These are phyloP conservation scores for Excoecaria cochinchinensis DNA, from an alignment of 345 rosid species.

Conservation along the genomic window DNA sequence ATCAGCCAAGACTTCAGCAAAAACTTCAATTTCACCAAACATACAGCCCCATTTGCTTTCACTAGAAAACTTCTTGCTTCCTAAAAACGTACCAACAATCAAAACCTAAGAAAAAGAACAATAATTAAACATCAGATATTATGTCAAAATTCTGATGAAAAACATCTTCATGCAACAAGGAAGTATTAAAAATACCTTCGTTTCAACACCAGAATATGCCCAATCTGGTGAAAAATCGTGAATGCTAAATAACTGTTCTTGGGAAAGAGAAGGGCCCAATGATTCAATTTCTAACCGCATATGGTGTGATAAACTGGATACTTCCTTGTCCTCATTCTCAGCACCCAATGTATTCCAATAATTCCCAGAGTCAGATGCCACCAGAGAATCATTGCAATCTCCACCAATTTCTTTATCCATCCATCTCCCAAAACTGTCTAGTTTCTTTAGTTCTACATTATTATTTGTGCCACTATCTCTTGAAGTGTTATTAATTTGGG, in stretches of 20 bases:
- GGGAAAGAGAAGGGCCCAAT: constrained; percentile 74
- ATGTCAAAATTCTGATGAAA: background rate
- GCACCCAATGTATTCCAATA: constrained; percentile 64
- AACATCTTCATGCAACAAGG: constrained; percentile 1
- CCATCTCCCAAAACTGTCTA: constrained; percentile 89
- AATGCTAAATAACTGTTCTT: constrained; percentile 78
- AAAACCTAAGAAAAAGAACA: constrained; percentile 41
- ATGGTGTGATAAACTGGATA: constrained; percentile 60
- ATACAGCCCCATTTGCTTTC: constrained; percentile 58
- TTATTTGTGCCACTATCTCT: constrained; percentile 30
- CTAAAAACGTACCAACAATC: constrained; percentile 52
- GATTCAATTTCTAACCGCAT: constrained; percentile 59
- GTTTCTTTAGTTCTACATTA: constrained; percentile 60
- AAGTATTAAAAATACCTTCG: constrained; percentile 42
- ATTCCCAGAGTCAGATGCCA: constrained; percentile 73
- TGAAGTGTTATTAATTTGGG: constrained; percentile 38
- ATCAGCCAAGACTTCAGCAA: constrained; percentile 55
- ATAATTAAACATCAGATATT: constrained; percentile 5
- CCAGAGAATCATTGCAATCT: constrained; percentile 70
- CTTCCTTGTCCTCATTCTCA: constrained; percentile 68
- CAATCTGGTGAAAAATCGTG: constrained; percentile 66
- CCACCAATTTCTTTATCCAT: constrained; percentile 75
- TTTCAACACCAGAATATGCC: constrained; percentile 49
- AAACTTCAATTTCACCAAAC: constrained; percentile 73
- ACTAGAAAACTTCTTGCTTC: constrained; percentile 38